These are phyloP conservation scores for Wickerhamiella azymoides DNA, from an alignment of 805 yeast species.

Conservation along the genomic window DNA sequence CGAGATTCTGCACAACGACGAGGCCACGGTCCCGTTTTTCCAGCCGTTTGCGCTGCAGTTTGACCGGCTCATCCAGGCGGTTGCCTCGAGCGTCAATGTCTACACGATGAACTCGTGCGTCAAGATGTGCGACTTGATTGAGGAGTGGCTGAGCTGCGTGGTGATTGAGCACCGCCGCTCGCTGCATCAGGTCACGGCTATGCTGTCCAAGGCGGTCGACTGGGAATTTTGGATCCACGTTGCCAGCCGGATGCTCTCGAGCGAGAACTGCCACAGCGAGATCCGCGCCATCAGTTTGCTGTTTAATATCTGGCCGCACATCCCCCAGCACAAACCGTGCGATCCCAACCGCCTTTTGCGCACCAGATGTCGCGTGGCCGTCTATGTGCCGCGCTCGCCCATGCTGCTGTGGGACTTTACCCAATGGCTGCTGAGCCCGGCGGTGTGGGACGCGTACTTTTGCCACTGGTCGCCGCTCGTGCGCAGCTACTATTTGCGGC, in stretches of 20 bases:
- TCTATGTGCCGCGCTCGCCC: constrained; percentile 15
- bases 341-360: neutral
- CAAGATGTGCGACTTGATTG: constrained; percentile 28
- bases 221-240: constrained; percentile 72
- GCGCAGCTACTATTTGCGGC: constrained; percentile 51
- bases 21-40: constrained; percentile 22
- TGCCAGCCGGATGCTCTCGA: constrained; percentile 40
- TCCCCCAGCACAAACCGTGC: constrained; percentile 22
- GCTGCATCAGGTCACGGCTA: constrained; percentile 17
- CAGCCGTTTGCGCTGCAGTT: constrained; percentile 24
- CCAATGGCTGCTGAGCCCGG: constrained; percentile 38
- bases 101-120: constrained; percentile 28
- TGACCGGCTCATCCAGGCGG: constrained; percentile 27
- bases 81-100: constrained; percentile 23
- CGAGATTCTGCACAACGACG: constrained; percentile 28
- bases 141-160: constrained; percentile 27
- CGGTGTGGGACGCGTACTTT: constrained; percentile 43
- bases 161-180: constrained; percentile 21
- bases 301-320: constrained; percentile 59
- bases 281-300: constrained; percentile 50
- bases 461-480: constrained; percentile 73
- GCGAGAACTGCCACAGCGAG: constrained; percentile 49
- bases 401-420: constrained; percentile 37
- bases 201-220: constrained; percentile 30
- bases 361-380: constrained; percentile 3